Base-by-base conservation (phyloP, 345 rosid species). In the Brassica rapa region DNA sequence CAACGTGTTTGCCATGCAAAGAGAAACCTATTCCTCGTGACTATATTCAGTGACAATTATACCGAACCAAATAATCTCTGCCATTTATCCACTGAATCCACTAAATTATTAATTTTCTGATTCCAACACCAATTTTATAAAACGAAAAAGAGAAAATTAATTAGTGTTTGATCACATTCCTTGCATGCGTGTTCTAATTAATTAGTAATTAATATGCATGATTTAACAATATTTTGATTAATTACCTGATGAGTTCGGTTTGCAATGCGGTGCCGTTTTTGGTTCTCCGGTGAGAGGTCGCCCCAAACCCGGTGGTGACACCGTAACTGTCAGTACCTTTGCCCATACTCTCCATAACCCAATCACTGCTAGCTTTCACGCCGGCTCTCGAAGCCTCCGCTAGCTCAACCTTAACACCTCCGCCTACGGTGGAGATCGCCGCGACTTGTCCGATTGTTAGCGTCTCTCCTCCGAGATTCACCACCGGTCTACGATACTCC, bases 391-490 rank as follows among this genome's bases (percentile, higher is more conserved):
- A 79, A 8, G 56, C 33, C 81, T 89, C 93, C 5, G 89, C 77
- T 1, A 89, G 77, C 77, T 86, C 86, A 10, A 90, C 89, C 79
- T 41, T 75, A 19, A 85, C 88, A 0, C 69, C 78, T 0, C 73
- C 56, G 9, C 57, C 84, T 1, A 30, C 72, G 51, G 69, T 55
- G 0, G 98, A 90, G 3, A 89, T 79, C 0, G 93, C 91, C 0
- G 90, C 88, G 0, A 91, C 98, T 81, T 93, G 97, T 25, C 88
- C 97, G 8, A 93, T 84, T 14, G 97, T 93, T 65, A 93, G 76
- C 39, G 86, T 82, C 77, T 90, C 86, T 3, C 98, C 98, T 0
- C 92, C 97, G 0, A 93, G 87, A 65, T 74, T 77, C 8, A 93
- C 92, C 59, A 81, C 78, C 8, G 91, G 87, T 65, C 79, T 87